phyloP scores from a whole-genome alignment of 2,329 filamentous ascomycete species.

The Claviceps fusiformis region DNA sequence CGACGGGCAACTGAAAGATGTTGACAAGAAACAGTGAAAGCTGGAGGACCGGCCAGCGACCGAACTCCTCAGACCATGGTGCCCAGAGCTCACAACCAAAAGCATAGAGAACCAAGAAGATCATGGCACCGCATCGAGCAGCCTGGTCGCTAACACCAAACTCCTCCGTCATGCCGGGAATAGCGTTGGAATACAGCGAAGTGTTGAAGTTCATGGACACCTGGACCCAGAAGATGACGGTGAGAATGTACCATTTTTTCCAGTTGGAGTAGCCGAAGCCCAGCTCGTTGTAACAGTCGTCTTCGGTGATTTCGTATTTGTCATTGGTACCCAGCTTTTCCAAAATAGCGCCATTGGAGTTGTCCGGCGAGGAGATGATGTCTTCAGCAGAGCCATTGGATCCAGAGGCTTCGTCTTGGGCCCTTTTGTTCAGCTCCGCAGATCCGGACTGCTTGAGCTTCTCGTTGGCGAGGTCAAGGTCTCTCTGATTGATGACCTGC shows the following conservation, averaged over 20 bases:
- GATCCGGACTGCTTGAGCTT: constrained; percentile 19
- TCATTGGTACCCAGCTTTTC: constrained; percentile 25
- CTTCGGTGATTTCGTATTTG: constrained; percentile 34
- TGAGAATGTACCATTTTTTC: constrained; percentile 62
- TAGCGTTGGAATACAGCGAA: constrained; percentile 57
- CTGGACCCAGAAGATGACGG: constrained; percentile 61
- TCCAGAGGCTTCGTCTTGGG: constrained; percentile 1
- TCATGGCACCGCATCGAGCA: constrained; percentile 59
- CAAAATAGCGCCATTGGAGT: constrained; percentile 17
- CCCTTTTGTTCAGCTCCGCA: not conserved
- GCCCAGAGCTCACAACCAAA: constrained; percentile 85
- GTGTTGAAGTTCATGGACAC: constrained; percentile 72
- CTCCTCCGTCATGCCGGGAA: constrained; percentile 50
- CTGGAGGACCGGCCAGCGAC: constrained; percentile 64
- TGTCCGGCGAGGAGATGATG: constrained; percentile 13
- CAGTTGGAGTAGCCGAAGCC: constrained; percentile 45
- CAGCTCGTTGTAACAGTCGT: constrained; percentile 52
- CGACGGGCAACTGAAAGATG: constrained; percentile 60
- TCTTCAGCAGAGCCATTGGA: constrained; percentile 5
- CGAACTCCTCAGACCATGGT: constrained; percentile 74
- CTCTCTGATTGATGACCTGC: constrained; percentile 22
- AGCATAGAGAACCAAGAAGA: constrained; percentile 68
- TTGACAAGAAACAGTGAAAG: constrained; percentile 62
- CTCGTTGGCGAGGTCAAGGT: constrained; percentile 23
- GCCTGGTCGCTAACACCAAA: constrained; percentile 56